phyloP scores from a whole-genome alignment of 1,284 basidiomycete species.

The Phellopilus nigrolimitatus region DNA sequence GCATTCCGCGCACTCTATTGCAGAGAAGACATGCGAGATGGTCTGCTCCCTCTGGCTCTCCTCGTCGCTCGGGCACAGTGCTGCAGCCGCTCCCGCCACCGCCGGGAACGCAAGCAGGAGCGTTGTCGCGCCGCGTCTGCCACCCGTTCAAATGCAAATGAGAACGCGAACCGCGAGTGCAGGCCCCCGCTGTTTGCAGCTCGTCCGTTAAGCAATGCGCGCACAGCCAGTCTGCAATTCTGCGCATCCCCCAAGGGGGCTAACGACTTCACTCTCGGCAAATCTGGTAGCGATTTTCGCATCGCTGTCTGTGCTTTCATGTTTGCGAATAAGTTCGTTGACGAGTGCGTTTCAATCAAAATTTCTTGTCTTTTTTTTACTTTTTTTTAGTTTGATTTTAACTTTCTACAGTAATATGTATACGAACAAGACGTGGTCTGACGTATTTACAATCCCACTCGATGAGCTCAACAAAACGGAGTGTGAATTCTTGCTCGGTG shows the following conservation, averaged over 20 bases:
- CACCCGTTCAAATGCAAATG: constrained; percentile 26
- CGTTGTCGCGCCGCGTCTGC: constrained; percentile 4
- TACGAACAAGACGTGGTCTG: no score
- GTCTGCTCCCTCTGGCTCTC: constrained; percentile 87
- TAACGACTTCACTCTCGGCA: no score
- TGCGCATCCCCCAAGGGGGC: no score
- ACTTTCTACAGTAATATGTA: constrained; percentile 49
- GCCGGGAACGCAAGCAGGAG: constrained; percentile 11
- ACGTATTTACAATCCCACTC: constrained; percentile 81
- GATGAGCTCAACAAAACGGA: constrained; percentile 87
- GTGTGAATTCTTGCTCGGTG: constrained; percentile 76
- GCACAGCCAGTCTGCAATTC: no score
- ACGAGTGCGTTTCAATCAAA: constrained; percentile 56
- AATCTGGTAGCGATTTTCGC: no score
- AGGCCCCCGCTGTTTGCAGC: constrained; percentile 22
- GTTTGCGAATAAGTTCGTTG: no score
- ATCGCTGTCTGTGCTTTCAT: no score
- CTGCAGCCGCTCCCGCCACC: constrained; percentile 15
- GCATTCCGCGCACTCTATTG: constrained; percentile 64
- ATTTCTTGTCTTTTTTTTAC: neutral
- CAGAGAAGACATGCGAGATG: constrained; percentile 86
- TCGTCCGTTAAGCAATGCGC: no score
- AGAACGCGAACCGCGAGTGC: constrained; percentile 29
- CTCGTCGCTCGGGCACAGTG: no score
- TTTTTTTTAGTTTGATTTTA: neutral